phyloP scores from a whole-genome alignment of 495 filamentous ascomycete species.

The Aspergillus taichungensis region DNA sequence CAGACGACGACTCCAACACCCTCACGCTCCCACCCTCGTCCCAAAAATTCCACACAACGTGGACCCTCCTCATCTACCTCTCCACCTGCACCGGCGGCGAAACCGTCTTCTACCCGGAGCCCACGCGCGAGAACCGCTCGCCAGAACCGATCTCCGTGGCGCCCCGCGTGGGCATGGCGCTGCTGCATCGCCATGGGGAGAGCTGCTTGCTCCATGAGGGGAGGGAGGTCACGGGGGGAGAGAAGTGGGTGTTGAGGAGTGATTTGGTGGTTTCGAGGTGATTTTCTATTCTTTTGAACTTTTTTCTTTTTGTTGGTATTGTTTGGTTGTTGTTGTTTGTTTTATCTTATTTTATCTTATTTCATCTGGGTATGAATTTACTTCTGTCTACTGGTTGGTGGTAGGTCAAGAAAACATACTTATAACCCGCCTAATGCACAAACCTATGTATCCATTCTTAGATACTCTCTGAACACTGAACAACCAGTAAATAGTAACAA shows the following conservation, averaged over 20 bases:
- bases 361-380: too few relatives aligned
- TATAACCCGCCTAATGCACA: too few relatives aligned
- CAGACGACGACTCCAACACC: slow-evolving; percentile 73
- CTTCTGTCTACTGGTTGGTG: too few relatives aligned
- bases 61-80: slow-evolving; percentile 86
- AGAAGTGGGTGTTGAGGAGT: slow-evolving; percentile 89
- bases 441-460: too few relatives aligned
- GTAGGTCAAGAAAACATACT: too few relatives aligned
- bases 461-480: too few relatives aligned
- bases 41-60: slow-evolving; percentile 66
- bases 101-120: slow-evolving; percentile 82
- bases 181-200: slow-evolving; percentile 84
- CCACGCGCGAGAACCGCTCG: slow-evolving; percentile 40
- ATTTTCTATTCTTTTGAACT: background rate
- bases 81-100: slow-evolving; percentile 76
- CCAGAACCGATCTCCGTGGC: slow-evolving; percentile 57
- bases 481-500: too few relatives aligned
- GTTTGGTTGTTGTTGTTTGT: too few relatives aligned
- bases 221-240: slow-evolving; percentile 63
- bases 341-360: too few relatives aligned
- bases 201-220: slow-evolving; percentile 90
- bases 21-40: slow-evolving; percentile 44
- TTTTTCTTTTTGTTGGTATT: too few relatives aligned
- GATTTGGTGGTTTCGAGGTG: slow-evolving; percentile 68
- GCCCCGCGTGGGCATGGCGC: slow-evolving; percentile 70